These are phyloP conservation scores for Huntiella decipiens DNA, from an alignment of 2,329 filamentous ascomycete species.

Conservation along the genomic window DNA sequence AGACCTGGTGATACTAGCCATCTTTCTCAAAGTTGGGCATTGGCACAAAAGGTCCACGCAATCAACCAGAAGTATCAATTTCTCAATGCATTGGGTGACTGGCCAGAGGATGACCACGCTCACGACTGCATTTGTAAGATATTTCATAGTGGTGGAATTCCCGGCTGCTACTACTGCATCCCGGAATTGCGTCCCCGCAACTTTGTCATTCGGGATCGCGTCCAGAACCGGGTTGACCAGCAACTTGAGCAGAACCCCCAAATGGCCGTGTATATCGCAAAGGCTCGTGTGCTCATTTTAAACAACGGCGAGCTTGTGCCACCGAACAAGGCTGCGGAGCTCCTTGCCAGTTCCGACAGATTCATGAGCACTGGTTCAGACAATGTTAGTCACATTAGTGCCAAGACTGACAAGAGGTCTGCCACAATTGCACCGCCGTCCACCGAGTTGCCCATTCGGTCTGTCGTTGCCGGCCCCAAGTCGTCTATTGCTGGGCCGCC, in stretches of 20 bases:
- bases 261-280: constrained; percentile 3
- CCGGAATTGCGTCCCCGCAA: constrained; percentile 6
- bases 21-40: background rate
- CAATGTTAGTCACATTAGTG: background rate
- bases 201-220: constrained; percentile 1
- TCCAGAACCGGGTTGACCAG: constrained; percentile 1
- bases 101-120: constrained; percentile 4
- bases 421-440: background rate
- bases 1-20: background rate
- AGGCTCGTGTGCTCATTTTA: constrained; percentile 2
- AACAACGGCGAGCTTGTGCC: background rate
- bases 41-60: background rate
- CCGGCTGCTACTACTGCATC: constrained; percentile 7
- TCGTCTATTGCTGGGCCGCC: background rate
- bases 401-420: background rate
- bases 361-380: background rate
- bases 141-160: constrained; percentile 5
- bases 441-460: background rate
- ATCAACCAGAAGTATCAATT: background rate
- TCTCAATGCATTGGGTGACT: too few relatives aligned
- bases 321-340: background rate
- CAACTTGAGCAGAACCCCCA: background rate
- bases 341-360: background rate
- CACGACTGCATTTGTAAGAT: constrained; percentile 8
- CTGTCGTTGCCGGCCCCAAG: background rate